These are phyloP conservation scores for Exophiala viscosa DNA, from an alignment of 2,329 filamentous ascomycete species.

Conservation along the genomic window DNA sequence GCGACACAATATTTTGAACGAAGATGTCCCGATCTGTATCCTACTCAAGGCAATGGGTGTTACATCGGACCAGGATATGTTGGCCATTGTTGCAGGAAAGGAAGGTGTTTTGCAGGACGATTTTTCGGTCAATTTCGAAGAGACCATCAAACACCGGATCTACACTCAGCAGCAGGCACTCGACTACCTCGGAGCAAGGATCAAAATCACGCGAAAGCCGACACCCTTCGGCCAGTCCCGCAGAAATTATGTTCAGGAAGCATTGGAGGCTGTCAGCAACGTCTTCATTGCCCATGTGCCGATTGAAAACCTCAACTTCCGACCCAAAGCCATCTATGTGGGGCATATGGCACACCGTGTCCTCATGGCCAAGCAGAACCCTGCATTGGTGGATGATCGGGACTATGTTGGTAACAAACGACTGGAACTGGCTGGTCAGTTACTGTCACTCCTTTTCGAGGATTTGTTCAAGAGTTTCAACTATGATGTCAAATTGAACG, in stretches of 20 bases:
- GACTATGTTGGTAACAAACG: constrained; percentile 99
- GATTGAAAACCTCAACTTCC: constrained; percentile 86
- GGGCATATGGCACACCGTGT: constrained; percentile 97
- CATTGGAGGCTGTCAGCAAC: constrained; percentile 84
- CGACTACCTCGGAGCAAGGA: constrained; percentile 81
- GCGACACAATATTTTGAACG: constrained; percentile 86
- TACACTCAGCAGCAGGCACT: constrained; percentile 93
- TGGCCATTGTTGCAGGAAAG: constrained; percentile 82
- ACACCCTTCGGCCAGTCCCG: constrained; percentile 56
- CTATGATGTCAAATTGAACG: constrained; percentile 80
- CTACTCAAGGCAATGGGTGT: constrained; percentile 90
- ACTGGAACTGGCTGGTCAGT: constrained; percentile 87
- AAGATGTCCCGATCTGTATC: constrained; percentile 93
- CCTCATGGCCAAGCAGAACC: constrained; percentile 86
- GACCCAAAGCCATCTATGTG: constrained; percentile 94
- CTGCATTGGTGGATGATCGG: constrained; percentile 85
- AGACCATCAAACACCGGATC: constrained; percentile 76
- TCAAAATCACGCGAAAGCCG: constrained; percentile 76
- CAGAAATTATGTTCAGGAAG: constrained; percentile 84
- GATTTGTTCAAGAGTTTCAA: constrained; percentile 97
- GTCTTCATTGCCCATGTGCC: constrained; percentile 94
- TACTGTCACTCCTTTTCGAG: constrained; percentile 90
- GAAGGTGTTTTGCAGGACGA: constrained; percentile 90
- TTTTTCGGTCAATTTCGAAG: constrained; percentile 93
- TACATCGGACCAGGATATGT: constrained; percentile 89